Evolutionary conservation across 495 filamentous ascomycete genomes (phyloP).

Genomic region (Aspergillus coremiiformis): DNA sequence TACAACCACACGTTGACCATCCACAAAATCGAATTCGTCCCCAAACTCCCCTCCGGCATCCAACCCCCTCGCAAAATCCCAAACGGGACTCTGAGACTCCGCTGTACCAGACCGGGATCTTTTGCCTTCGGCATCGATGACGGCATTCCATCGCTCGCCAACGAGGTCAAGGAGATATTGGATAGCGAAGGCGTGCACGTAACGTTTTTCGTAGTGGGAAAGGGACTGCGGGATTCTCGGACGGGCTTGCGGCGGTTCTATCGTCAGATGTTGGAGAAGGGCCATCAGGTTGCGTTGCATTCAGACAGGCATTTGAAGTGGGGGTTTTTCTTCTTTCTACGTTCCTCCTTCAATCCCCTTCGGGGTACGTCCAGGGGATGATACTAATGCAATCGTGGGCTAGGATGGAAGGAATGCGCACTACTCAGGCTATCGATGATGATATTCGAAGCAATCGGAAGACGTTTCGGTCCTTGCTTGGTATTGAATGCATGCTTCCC

Average conservation of each 20-base stretch:
- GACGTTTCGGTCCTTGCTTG: slow-evolving; percentile 47
- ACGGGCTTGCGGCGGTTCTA: slow-evolving; percentile 59
- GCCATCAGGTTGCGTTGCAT: slow-evolving; percentile 72
- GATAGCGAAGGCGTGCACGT: slow-evolving; percentile 56
- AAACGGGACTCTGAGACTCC: slow-evolving; percentile 53
- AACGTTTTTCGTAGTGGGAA: slow-evolving; percentile 73
- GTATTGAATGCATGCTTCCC: slow-evolving; percentile 34
- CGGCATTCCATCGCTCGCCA: slow-evolving; percentile 55
- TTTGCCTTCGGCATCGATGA: slow-evolving; percentile 82
- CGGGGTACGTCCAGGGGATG: too few species aligned
- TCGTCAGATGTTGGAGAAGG: slow-evolving; percentile 53
- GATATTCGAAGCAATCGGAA: slow-evolving; percentile 58
- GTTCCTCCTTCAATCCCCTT: background rate
- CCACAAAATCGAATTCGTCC: slow-evolving; percentile 57
- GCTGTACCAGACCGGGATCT: slow-evolving; percentile 62
- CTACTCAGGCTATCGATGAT: slow-evolving; percentile 56
- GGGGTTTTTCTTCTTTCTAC: slow-evolving; percentile 3
- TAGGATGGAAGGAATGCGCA: slow-evolving; percentile 58
- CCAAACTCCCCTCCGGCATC: slow-evolving; percentile 36
- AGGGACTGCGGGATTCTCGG: slow-evolving; percentile 49
- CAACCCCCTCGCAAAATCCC: slow-evolving; percentile 54
- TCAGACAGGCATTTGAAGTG: slow-evolving; percentile 65
- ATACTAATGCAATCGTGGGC: too few species aligned
- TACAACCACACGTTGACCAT: slow-evolving; percentile 41
- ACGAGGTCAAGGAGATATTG: slow-evolving; percentile 58